Evolutionary conservation across 768 basidiomycete genomes (phyloP), one percentile per base, ranked within the genome.

Genomic region (Amanita thiersii): DNA sequence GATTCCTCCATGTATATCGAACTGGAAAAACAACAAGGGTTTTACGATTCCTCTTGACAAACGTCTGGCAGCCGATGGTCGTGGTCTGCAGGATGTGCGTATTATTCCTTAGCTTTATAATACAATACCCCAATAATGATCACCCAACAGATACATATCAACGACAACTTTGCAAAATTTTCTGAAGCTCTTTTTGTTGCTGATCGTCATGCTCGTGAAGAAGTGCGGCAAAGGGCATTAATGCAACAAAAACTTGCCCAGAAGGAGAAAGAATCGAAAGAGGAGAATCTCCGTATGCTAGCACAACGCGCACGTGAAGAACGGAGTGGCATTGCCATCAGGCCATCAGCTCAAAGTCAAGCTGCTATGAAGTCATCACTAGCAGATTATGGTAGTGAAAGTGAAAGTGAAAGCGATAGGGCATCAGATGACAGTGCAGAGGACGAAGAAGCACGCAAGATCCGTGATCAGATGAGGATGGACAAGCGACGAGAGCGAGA

Each of bases 1-100:
- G 92, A 97, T 99, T 44, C 96, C 96, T 12, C 96, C 96, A 12
- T 98, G 94, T 60, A 97, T 99, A 46, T 94, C 90, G 19, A 99
- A 99, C 64, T 99, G 96, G 96, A 99, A 99, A 70, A 99, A 99
- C 70, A 97, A 98, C 79, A 99, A 98, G 65, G 96, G 96, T 75
- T 99, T 93, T 60, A 98, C 96, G 1, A 97, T 98, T 54, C 94
- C 96, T 26, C 73, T 98, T 24, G 96, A 98, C 58, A 98, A 99
- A 66, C 87, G 94, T 49, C 69, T 99, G 40, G 96, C 96, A 28
- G 94, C 96, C 3, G 96, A 98, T 60, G 94, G 94, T n/a, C 77
- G 94, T 51, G 96, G 96, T 45, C 72, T 99, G 24, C 96, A 99
- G 62, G 96, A 99, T 59, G 94, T 96, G 49, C 59, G 87, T 70